Evolutionary conservation across 805 yeast genomes (phyloP).

Genomic region (Ogataea methylovora): DNA sequence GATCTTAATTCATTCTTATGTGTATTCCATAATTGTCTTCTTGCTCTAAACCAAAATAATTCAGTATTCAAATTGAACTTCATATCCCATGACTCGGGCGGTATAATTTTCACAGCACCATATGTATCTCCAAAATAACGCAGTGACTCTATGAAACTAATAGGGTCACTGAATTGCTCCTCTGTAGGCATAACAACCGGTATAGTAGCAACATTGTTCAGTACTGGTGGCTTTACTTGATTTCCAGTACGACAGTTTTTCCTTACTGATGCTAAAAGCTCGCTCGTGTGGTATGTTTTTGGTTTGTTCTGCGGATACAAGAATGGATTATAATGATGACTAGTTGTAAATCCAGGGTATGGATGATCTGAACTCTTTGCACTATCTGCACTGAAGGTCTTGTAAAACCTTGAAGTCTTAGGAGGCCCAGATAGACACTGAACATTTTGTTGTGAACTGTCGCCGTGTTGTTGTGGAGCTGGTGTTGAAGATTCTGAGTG

Average conservation of each 20-base stretch:
- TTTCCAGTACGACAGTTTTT: no score
- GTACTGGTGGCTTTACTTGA: neutral
- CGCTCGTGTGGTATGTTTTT: neutral
- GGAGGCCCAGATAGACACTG: slow-evolving; percentile 16
- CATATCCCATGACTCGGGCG: slow-evolving; percentile 42
- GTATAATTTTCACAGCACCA: slow-evolving; percentile 72
- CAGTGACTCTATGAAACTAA: slow-evolving; percentile 50
- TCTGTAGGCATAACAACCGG: slow-evolving; percentile 54
- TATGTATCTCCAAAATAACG: slow-evolving; percentile 43
- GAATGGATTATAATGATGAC: slow-evolving; percentile 37
- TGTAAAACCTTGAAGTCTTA: slow-evolving; percentile 19
- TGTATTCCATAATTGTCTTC: slow-evolving; percentile 40
- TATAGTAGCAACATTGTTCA: slow-evolving; percentile 11
- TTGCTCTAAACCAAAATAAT: slow-evolving; percentile 43
- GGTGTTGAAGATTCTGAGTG: no score
- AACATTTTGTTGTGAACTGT: no score
- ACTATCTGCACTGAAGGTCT: slow-evolving; percentile 11
- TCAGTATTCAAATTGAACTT: slow-evolving; percentile 33
- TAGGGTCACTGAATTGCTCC: slow-evolving; percentile 57
- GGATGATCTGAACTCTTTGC: slow-evolving; percentile 3
- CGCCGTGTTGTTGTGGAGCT: no score
- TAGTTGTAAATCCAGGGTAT: slow-evolving; percentile 2
- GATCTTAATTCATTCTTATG: slow-evolving; percentile 32
- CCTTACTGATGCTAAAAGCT: neutral
- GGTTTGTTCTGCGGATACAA: slow-evolving; percentile 34